Percentiles rank a stretch among this genome's conserved stretches.
phyloP scores from a whole-genome alignment of 225 moss, liverwort and hornwort genomes.

The Neckera pumila region DNA sequence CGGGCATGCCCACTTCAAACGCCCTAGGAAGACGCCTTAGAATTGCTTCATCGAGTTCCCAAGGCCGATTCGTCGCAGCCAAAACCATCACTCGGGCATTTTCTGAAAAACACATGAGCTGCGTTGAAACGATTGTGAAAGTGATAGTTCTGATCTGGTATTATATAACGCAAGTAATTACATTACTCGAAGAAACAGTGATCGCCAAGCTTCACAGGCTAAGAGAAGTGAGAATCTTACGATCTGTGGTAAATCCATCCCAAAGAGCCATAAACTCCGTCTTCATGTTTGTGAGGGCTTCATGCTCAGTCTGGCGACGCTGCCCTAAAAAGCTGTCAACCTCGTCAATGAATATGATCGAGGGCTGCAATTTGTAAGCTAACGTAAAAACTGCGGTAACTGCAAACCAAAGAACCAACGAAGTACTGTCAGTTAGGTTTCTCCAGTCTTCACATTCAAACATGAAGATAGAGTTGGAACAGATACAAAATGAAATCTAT shows the following conservation, averaged over 20 bases:
- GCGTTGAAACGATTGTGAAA: neutral
- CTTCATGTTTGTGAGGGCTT: constrained; percentile 89
- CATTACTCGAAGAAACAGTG: neutral
- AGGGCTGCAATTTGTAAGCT: constrained; percentile 76
- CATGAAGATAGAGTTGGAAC: neutral
- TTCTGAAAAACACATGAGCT: constrained; percentile 1
- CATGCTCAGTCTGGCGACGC: constrained; percentile 81
- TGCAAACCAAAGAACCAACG: neutral
- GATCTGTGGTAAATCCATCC: constrained; percentile 82
- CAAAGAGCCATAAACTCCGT: constrained; percentile 96
- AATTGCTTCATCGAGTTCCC: constrained; percentile 91
- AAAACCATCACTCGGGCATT: constrained; percentile 77
- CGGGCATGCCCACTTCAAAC: constrained; percentile 85
- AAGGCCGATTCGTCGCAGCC: constrained; percentile 90
- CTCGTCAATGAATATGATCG: constrained; percentile 89
- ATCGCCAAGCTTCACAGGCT: neutral
- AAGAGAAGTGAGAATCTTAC: constrained; percentile 15
- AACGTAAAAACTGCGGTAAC: constrained; percentile 82
- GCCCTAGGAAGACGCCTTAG: constrained; percentile 52
- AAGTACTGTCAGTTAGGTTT: neutral
- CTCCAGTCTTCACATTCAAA: neutral
- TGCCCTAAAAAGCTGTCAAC: constrained; percentile 95
- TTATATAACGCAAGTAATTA: neutral
- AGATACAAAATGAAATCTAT: neutral
- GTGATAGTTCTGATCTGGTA: neutral